Conservation (phyloP, 345 rosid genomes). For the Bruguiera parviflora region DNA sequence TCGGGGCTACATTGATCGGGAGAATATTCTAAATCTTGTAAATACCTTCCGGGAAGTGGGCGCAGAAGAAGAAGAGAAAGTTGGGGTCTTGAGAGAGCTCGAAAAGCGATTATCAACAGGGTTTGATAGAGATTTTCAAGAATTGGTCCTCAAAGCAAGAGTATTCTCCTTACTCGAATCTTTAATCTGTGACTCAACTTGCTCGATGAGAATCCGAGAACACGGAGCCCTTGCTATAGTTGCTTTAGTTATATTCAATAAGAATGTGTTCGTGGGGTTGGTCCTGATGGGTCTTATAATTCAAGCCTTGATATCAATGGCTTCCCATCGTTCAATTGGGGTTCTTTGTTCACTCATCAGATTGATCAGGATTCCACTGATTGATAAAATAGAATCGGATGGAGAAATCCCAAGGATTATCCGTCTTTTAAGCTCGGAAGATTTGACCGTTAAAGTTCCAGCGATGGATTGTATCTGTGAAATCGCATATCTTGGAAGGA, state of each 20-base stretch:
- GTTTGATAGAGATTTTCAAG: constrained; percentile 50
- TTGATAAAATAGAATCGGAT: constrained; percentile 48
- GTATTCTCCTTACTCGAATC: constrained; percentile 41
- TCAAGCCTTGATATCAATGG: constrained; percentile 39
- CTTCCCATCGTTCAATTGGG: constrained; percentile 34
- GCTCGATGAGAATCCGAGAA: constrained; percentile 32
- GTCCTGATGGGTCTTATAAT: constrained; percentile 53
- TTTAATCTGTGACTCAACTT: constrained; percentile 27
- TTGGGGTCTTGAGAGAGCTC: constrained; percentile 36
- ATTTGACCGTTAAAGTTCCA: constrained; percentile 17
- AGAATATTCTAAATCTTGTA: constrained; percentile 29
- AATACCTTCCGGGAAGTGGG: constrained; percentile 18
- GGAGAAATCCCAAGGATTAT: constrained; percentile 40
- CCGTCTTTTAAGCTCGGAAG: constrained; percentile 28
- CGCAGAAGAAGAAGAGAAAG: constrained; percentile 33
- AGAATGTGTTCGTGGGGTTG: constrained; percentile 55
- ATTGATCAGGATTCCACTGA: constrained; percentile 40
- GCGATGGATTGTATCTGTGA: constrained; percentile 42
- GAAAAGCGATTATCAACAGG: constrained; percentile 39
- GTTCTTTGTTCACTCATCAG: constrained; percentile 38
- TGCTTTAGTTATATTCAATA: constrained; percentile 45
- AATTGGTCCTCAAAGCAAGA: constrained; percentile 42
- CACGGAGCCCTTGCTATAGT: constrained; percentile 30
- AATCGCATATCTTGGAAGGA: constrained; percentile 46
- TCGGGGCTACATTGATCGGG: constrained; percentile 33